Conservation (phyloP, 1,139 yeast species). For the Magnusiomyces magnusii region DNA sequence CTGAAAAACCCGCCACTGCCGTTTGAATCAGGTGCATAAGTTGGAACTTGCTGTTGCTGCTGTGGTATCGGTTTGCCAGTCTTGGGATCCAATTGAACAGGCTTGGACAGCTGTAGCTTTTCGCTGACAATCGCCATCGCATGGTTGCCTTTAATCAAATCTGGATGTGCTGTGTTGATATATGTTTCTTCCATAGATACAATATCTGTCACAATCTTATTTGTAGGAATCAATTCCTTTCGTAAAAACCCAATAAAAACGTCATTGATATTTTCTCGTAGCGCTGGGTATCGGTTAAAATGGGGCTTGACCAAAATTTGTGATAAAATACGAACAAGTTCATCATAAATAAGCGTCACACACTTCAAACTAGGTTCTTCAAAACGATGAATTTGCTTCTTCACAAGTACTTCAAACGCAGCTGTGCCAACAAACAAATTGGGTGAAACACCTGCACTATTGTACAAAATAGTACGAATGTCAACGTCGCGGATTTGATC, state of each 20-base stretch:
- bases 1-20: slow-evolving; percentile 71
- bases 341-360: slow-evolving; percentile 87
- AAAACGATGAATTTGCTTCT: slow-evolving; percentile 89
- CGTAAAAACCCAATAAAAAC: slow-evolving; percentile 75
- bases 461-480: slow-evolving; percentile 88
- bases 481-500: slow-evolving; percentile 96
- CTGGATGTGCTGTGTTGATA: slow-evolving; percentile 97
- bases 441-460: slow-evolving; percentile 97
- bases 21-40: not conserved
- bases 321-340: slow-evolving; percentile 79
- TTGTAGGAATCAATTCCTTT: slow-evolving; percentile 76
- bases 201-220: slow-evolving; percentile 72
- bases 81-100: slow-evolving; percentile 80
- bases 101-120: slow-evolving; percentile 74
- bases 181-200: slow-evolving; percentile 84
- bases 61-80: slow-evolving; percentile 55
- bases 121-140: slow-evolving; percentile 96
- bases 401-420: slow-evolving; percentile 93
- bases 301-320: slow-evolving; percentile 77
- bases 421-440: slow-evolving; percentile 95
- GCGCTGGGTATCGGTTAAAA: slow-evolving; percentile 81
- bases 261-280: slow-evolving; percentile 78
- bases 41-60: not conserved
- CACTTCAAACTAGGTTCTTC: slow-evolving; percentile 92
- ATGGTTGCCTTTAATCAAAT: slow-evolving; percentile 84